These are phyloP conservation scores for Microstegium vimineum DNA, from an alignment of 176 grass and related monocot species.

Conservation along the genomic window DNA sequence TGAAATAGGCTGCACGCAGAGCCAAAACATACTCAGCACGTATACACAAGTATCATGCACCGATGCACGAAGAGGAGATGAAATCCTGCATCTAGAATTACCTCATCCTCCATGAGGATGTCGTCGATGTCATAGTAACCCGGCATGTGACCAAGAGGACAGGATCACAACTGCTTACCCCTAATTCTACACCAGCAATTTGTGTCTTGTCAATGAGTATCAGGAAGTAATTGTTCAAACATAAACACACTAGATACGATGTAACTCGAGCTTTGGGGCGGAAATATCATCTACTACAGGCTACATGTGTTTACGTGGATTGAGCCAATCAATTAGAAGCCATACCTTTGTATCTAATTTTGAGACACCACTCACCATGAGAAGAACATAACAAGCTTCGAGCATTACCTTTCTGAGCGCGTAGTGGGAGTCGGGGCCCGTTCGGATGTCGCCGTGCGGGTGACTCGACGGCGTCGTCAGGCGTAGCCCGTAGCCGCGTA, in stretches of 20 bases:
- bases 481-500: neutral
- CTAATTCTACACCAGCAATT: neutral
- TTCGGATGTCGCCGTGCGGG: neutral
- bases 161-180: neutral
- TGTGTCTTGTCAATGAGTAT: too few species aligned
- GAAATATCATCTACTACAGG: neutral
- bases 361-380: neutral
- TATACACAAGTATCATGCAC: neutral
- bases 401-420: neutral
- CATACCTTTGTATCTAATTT: neutral
- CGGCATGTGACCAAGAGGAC: slow-evolving; percentile 27
- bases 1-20: slow-evolving; percentile 48
- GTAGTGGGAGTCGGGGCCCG: neutral
- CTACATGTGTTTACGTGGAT: neutral
- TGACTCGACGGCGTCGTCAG: neutral
- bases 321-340: neutral
- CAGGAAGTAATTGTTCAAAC: too few species aligned
- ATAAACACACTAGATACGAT: neutral
- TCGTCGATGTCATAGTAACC: slow-evolving; percentile 70
- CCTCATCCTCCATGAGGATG: slow-evolving; percentile 89
- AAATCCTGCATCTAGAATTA: slow-evolving; percentile 2
- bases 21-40: neutral
- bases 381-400: neutral
- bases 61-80: neutral
- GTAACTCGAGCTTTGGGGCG: neutral